phyloP scores from a whole-genome alignment of 192 early-diverging fungal genomes.

The Gonapodya prolifera region DNA sequence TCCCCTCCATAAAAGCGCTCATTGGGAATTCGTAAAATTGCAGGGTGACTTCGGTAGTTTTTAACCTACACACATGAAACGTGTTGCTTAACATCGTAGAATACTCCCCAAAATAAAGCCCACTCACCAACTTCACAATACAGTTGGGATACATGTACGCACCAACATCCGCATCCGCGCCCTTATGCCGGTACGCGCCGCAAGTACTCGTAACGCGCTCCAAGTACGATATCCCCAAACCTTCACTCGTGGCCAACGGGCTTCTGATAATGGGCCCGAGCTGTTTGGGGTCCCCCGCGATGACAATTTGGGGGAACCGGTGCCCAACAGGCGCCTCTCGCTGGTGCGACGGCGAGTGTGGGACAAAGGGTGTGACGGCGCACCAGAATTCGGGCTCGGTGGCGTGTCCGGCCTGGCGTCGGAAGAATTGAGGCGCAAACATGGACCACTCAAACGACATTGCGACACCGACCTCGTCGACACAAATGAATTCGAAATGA shows the following conservation, averaged over 20 bases:
- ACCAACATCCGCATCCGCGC: background rate
- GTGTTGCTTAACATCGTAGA: background rate
- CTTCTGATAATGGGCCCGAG: conserved; percentile 16
- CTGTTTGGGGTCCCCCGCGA: conserved; percentile 41
- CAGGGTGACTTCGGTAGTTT: conserved; percentile 19
- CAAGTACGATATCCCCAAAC: background rate
- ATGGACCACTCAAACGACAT: background rate
- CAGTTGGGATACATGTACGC: background rate
- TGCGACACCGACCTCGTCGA: background rate
- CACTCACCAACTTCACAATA: background rate
- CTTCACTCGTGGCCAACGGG: background rate
- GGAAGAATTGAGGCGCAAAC: background rate
- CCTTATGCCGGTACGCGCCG: background rate
- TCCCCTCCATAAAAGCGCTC: conserved; percentile 13
- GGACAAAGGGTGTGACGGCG: background rate
- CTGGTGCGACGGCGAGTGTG: background rate
- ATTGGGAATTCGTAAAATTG: conserved; percentile 13
- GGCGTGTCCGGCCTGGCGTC: background rate
- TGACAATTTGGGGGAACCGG: conserved; percentile 20
- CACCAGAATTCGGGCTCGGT: background rate
- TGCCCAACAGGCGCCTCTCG: background rate
- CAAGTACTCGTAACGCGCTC: background rate
- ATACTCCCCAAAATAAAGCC: background rate
- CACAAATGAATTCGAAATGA: background rate
- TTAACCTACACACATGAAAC: background rate